phyloP scores from a whole-genome alignment of 1,284 basidiomycete genomes.

The Heterobasidion occidentale region DNA sequence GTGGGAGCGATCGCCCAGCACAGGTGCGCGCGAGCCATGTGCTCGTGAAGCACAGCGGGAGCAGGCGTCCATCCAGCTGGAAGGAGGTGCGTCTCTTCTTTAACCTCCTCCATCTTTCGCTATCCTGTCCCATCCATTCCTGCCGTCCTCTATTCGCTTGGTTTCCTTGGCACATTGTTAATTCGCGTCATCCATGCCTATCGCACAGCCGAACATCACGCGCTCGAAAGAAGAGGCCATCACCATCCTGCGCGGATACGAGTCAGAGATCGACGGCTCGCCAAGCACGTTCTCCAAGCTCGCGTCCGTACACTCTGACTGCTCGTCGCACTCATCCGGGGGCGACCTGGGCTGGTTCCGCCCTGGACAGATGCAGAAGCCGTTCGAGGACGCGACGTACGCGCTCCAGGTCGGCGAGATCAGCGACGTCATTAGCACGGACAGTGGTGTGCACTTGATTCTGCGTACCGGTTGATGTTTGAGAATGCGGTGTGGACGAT shows the following conservation, averaged over 20 bases:
- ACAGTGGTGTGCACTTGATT: slow-evolving; percentile 96
- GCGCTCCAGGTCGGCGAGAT: slow-evolving; percentile 77
- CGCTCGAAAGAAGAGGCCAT: slow-evolving; percentile 89
- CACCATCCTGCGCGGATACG: slow-evolving; percentile 60
- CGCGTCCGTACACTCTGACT: slow-evolving; percentile 76
- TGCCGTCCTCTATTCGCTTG: neutral
- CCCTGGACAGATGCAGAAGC: slow-evolving; percentile 92
- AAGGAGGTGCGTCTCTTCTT: slow-evolving; percentile 63
- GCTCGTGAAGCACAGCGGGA: slow-evolving; percentile 86
- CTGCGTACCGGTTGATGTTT: slow-evolving; percentile 70
- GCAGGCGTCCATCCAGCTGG: slow-evolving; percentile 87
- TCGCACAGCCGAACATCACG: slow-evolving; percentile 77
- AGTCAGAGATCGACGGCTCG: slow-evolving; percentile 51
- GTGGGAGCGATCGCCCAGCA: slow-evolving; percentile 24
- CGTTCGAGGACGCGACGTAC: slow-evolving; percentile 92
- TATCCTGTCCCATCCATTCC: neutral
- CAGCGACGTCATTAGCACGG: slow-evolving; percentile 83
- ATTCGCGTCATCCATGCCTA: too few relatives aligned
- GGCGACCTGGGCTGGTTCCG: slow-evolving; percentile 89
- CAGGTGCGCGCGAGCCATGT: slow-evolving; percentile 93
- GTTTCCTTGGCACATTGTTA: neutral
- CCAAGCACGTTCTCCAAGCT: slow-evolving; percentile 68
- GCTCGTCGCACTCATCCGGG: slow-evolving; percentile 71
- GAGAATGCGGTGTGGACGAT: neutral
- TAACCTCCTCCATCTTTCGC: neutral